Evolutionary conservation across 1,284 basidiomycete genomes (phyloP).

Genomic region (Xerocomus cyaneibrunnescens): DNA sequence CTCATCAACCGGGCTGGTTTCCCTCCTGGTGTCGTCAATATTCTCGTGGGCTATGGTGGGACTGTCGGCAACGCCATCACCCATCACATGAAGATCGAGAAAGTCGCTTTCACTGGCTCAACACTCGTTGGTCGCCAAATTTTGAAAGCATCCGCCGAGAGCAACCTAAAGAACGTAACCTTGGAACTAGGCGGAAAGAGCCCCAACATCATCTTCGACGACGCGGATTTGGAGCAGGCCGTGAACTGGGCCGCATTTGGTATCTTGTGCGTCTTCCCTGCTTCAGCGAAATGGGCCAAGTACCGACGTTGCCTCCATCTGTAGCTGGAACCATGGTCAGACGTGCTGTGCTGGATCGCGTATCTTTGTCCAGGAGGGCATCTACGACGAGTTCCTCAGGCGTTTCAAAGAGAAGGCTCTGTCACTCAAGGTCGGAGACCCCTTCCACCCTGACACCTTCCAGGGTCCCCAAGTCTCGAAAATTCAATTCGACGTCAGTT

Average conservation of each 20-base stretch:
- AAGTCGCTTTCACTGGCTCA: conserved; percentile 74
- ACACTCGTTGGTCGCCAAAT: conserved; percentile 85
- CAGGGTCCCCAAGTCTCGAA: conserved; percentile 91
- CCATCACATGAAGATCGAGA: conserved; percentile 68
- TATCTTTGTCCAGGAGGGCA: conserved; percentile 79
- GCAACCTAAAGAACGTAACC: conserved; percentile 87
- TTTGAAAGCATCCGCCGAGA: conserved; percentile 79
- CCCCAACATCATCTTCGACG: conserved; percentile 75
- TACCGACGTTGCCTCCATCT: conserved; percentile 39
- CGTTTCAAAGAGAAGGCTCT: conserved; percentile 59
- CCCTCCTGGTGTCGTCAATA: conserved; percentile 72
- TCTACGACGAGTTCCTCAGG: conserved; percentile 79
- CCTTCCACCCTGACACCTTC: conserved; percentile 68
- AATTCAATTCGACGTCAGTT: conserved; percentile 60
- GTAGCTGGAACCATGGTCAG: conserved; percentile 80
- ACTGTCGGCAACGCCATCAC: conserved; percentile 65
- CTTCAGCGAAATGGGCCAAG: conserved; percentile 20
- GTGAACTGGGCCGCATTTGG: conserved; percentile 81
- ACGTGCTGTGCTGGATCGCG: conserved; percentile 85
- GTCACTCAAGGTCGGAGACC: conserved; percentile 72
- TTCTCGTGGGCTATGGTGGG: conserved; percentile 64
- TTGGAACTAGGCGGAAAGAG: conserved; percentile 94
- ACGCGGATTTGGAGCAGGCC: conserved; percentile 76
- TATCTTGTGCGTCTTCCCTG: conserved; percentile 53
- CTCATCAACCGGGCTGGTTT: conserved; percentile 58